Evolutionary conservation across 495 filamentous ascomycete species (phyloP), one percentile per base, ranked within the genome.

Genomic region (Neurospora sp.): DNA sequence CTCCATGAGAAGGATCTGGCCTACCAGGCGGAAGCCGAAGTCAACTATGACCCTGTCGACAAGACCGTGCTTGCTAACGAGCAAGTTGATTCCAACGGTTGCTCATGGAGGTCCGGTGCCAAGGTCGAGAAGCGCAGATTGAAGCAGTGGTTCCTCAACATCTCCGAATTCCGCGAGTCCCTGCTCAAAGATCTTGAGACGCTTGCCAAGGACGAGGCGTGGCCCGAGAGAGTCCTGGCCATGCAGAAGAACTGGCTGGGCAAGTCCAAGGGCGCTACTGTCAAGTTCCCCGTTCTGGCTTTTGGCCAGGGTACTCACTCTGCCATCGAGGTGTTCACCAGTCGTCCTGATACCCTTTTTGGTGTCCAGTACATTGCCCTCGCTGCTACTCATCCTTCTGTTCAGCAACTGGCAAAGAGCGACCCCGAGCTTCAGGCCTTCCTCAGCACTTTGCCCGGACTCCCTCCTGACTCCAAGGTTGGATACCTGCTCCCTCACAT

Each of bases 201-300:
- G 1, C 82, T 97, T 8, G 82, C 86, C 9, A 82, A 85, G 65
- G 81, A 86, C n/a, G 87, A 85, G 4, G 82, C 82, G 10, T 97
- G 94, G 94, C 94, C 93, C 0, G 91, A 96, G 65, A 85, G 90
- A 70, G 94, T 97, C 8, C 74, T 93, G 71, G 82, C 91, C 3
- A 93, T 95, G 92, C 94, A 97, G 78, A 88, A 86, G 76, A 94
- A 97, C 78, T 97, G 94, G 94, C 86, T 97, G 31, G 94, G 94
- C 20, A 91, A 89, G 75, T 94, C 92, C 0, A 81, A 83, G 7
- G 94, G 93, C 12, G 90, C 90, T 3, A 89, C 87, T 70, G 84
- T 96, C 75, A 88, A 86, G 73, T 97, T 97, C 72, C 86, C 86
- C 3, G 77, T 92, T 5, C 76, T 82, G 69, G 78, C 81, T 16